Conservation (phyloP, 2,329 filamentous ascomycete genomes). For the Penicillium sp. region DNA sequence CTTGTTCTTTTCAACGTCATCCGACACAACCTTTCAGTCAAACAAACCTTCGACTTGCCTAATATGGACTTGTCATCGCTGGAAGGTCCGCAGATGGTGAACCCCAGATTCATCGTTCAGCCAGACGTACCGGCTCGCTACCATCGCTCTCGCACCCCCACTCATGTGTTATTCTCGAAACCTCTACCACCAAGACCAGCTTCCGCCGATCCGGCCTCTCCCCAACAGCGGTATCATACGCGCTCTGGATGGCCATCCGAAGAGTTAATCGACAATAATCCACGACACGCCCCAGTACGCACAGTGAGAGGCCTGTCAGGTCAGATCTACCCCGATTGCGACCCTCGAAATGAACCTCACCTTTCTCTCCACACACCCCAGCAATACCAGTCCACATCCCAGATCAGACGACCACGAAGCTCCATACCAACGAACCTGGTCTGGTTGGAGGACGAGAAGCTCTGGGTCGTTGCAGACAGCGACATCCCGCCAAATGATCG, state of each 20-base stretch:
- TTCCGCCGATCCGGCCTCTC: not conserved
- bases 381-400: not conserved
- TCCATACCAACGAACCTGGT: conserved; percentile 18
- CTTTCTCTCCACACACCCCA: not conserved
- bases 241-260: not conserved
- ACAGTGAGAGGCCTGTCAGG: not conserved
- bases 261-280: not conserved
- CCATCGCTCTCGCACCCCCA: conserved; percentile 5
- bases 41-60: not conserved
- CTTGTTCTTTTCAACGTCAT: conserved; percentile 11
- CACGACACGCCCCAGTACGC: not conserved
- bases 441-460: conserved; percentile 33
- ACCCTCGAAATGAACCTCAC: not conserved
- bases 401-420: conserved; percentile 7
- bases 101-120: conserved; percentile 19
- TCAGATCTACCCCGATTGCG: not conserved
- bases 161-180: conserved; percentile 18
- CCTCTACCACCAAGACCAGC: conserved; percentile 16
- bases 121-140: conserved; percentile 4
- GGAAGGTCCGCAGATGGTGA: conserved; percentile 34
- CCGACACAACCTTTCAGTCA: not conserved
- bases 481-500: not conserved
- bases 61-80: conserved; percentile 39
- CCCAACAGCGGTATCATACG: not conserved
- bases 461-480: conserved; percentile 27